Evolutionary conservation across 805 yeast species (phyloP), one percentile per base, ranked within the genome.

Genomic region (Schwanniomyces yamadae): DNA sequence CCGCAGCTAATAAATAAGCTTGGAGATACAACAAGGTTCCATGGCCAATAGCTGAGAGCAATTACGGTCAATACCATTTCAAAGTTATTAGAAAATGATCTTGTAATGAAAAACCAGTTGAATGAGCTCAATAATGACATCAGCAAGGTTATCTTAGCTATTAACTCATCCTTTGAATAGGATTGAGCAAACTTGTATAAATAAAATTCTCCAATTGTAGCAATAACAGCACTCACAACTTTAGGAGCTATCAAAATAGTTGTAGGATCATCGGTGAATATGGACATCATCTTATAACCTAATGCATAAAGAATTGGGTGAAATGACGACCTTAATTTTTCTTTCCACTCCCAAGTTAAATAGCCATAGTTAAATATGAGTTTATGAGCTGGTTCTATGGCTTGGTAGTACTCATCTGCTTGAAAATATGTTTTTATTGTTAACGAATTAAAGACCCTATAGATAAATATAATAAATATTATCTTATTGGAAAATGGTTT

Each of bases 381-480:
- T 4, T 52, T 39, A 57, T 89, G 96, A 0, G 98, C 99, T 0
- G 96, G 96, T 52, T 93, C 99, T 34, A 93, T 63, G 0, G 90
- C 71, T 60, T 93, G 99, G 80, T 82, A 93, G 61, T 73, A 93
- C 59, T 93, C 99, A 58, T 93, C 99, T 0, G 99, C 91, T 57
- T 93, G 99, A 62, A 93, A 93, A 54, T 79, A 93, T 0, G 98
- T 88, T 37, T 55, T 55, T 4, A 78, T 75, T 1, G 80, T 56
- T 16, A 84, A 52, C 0, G 95, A 77, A 57, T 89, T 88, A 49
- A 75, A 21, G 7, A 82, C 42, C 23, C 96, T 62, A 13, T 76
- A 48, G 0, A 65, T 33, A 2, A 77, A 37, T 12, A 56, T 23
- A 14, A 28, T 35, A 12, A 39, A 16, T 24, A 41, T 36, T 17